These are phyloP conservation scores for Colletotrichum aenigma DNA, from an alignment of 2,329 filamentous ascomycete species.

Conservation along the genomic window DNA sequence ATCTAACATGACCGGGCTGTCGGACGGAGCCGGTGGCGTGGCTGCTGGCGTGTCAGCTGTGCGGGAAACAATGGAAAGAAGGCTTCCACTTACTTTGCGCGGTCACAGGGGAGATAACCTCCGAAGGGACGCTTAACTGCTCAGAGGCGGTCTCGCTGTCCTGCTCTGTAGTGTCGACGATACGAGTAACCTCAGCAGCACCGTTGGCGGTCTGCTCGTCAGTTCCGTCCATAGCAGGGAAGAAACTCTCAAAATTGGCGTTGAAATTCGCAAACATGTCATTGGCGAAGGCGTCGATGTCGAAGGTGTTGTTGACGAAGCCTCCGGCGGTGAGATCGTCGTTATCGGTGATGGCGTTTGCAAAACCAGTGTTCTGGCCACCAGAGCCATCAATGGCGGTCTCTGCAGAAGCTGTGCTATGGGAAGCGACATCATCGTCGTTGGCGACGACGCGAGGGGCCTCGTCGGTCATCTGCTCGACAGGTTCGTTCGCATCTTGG, in stretches of 20 bases:
- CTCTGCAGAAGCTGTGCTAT: not conserved
- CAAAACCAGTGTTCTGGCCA: not conserved
- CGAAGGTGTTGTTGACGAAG: not conserved
- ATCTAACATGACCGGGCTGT: not conserved
- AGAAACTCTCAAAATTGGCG: too few species aligned
- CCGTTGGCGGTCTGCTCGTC: rapidly evolving
- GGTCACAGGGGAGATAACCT: not conserved
- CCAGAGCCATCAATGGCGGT: not conserved
- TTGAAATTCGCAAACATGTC: rapidly evolving
- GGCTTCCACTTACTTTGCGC: not conserved
- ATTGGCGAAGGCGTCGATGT: not conserved
- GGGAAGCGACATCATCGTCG: not conserved
- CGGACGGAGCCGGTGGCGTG: not conserved
- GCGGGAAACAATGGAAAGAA: not conserved
- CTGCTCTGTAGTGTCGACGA: not conserved
- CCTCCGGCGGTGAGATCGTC: not conserved
- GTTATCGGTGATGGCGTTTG: not conserved
- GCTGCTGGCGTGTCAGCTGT: not conserved
- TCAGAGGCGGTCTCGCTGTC: not conserved
- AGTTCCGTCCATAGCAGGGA: not conserved
- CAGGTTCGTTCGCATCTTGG: not conserved
- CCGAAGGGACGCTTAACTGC: not conserved
- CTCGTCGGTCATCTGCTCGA: not conserved
- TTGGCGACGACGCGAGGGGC: not conserved
- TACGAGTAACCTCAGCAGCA: rapidly evolving